phyloP scores from a whole-genome alignment of 2,329 filamentous ascomycete species.

The Verticillium nonalfalfae region DNA sequence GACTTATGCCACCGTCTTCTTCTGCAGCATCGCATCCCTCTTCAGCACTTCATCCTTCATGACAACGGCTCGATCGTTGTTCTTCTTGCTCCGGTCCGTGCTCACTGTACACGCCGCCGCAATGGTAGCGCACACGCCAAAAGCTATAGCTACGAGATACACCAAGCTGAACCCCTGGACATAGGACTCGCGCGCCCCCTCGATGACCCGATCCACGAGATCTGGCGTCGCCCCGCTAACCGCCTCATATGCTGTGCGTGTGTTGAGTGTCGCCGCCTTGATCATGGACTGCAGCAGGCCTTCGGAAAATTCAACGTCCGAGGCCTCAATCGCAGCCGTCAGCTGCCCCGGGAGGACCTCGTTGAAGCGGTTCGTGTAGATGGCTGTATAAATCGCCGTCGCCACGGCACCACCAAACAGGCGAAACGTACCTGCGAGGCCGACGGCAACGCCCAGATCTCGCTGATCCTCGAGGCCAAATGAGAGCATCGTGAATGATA shows the following conservation, averaged over 20 bases:
- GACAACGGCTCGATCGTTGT: conserved; percentile 15
- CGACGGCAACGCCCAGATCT: conserved; percentile 28
- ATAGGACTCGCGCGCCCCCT: conserved; percentile 23
- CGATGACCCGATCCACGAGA: conserved; percentile 16
- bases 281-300: conserved; percentile 15
- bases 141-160: conserved; percentile 27
- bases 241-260: conserved; percentile 21
- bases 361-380: conserved; percentile 22
- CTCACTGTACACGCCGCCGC: conserved; percentile 21
- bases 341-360: conserved; percentile 14
- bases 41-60: conserved; percentile 17
- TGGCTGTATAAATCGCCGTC: conserved; percentile 28
- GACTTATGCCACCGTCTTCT: conserved; percentile 4
- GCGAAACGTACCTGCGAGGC: conserved; percentile 27
- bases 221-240: conserved; percentile 19
- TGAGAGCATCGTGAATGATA: conserved; percentile 26
- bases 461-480: conserved; percentile 25
- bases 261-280: conserved; percentile 21
- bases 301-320: conserved; percentile 14
- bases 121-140: conserved; percentile 23
- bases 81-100: conserved; percentile 23
- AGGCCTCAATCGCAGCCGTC: conserved; percentile 13
- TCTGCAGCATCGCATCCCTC: conserved; percentile 6
- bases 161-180: conserved; percentile 25
- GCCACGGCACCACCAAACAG: conserved; percentile 28